A percentile compares a stretch with the other conserved stretches of the same genome.
Evolutionary conservation across 2,329 filamentous ascomycete genomes (phyloP).

Genomic region (Epichloe hybrida): DNA sequence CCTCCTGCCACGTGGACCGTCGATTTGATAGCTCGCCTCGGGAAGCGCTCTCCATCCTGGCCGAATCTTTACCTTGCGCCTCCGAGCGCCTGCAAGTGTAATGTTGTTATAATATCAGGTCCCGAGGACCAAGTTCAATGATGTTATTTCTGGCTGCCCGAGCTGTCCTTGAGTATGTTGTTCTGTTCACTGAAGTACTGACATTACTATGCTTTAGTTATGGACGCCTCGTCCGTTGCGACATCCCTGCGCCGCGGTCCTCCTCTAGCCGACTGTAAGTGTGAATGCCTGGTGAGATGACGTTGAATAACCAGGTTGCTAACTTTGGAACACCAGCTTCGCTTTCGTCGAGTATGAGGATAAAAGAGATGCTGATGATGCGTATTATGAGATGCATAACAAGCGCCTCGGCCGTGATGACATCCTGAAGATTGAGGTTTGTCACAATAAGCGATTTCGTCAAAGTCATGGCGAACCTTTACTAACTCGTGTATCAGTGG

Average conservation of each 20-base stretch:
- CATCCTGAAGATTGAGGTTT: conserved; percentile 91
- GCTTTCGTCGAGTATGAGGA: conserved; percentile 99
- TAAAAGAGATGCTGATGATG: conserved; percentile 94
- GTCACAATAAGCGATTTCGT: conserved; percentile 12
- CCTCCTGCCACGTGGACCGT: conserved; percentile 13
- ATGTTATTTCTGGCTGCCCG: background rate
- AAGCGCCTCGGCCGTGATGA: conserved; percentile 95
- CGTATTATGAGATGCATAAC: conserved; percentile 99
- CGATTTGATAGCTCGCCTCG: conserved; percentile 16
- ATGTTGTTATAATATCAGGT: conserved; percentile 6
- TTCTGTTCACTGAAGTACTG: conserved; percentile 5
- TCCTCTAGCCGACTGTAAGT: conserved; percentile 91
- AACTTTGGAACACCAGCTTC: conserved; percentile 42
- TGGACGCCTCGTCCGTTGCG: conserved; percentile 92
- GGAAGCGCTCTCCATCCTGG: conserved; percentile 14
- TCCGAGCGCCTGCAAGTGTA: conserved; percentile 8
- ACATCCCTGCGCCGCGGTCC: conserved; percentile 91
- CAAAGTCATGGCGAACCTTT: background rate
- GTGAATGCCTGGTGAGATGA: background rate
- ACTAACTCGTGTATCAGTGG: conserved; percentile 50
- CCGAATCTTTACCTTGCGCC: conserved; percentile 11
- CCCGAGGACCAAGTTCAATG: conserved; percentile 1
- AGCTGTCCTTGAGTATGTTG: conserved; percentile 1
- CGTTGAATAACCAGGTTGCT: background rate
- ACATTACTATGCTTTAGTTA: conserved; percentile 50